Evolutionary conservation across 2,329 filamentous ascomycete species (phyloP), one percentile per base, ranked within the genome.

Genomic region (Waltergamsia citrina): DNA sequence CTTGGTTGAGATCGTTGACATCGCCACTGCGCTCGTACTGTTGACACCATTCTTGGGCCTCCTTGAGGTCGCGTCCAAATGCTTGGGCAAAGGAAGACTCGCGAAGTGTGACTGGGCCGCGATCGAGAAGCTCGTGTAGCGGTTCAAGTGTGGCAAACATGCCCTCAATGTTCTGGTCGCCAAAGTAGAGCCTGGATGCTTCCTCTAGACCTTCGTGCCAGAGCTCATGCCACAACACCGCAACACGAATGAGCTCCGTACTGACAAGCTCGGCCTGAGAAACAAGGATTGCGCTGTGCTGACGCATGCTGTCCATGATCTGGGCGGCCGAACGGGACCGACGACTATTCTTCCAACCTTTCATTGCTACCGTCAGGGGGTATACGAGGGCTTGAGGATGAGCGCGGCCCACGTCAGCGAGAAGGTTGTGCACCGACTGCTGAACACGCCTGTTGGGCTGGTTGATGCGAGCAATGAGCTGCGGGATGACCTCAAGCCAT

Each of bases 201-300:
- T 99, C 93, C 58, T 98, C 92, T 12, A 99, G 69, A 19, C 85
- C 93, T 58, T 99, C 93, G 45, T 98, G 92, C 92, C 92, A 99
- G 44, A 94, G 83, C 51, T 99, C 92, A 52, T 99, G 92, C 93
- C 93, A 98, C 17, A 98, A 60, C 3, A 98, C 90, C 12, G 92
- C 92, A 38, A 98, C 93, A 33, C 92, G 80, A 51, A 99, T 96
- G 36, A 99, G 75, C 55, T 99, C 93, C 50, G 92, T 84, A 54
- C 90, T 96, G 45, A 99, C 88, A 30, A 88, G 71, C 52, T 94
- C 90, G 23, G 92, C 92, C 58, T 99, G 92, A 43, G 95, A 85
- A 7, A 98, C 92, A 23, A 99, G 72, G 47, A 78, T 82, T 15
- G 86, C 80, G 52, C 88, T 96, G 54, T 99, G 93, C 45, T 90